These are phyloP conservation scores for Craterostigma plantagineum DNA, from an alignment of 257 asterid species.

Conservation along the genomic window DNA sequence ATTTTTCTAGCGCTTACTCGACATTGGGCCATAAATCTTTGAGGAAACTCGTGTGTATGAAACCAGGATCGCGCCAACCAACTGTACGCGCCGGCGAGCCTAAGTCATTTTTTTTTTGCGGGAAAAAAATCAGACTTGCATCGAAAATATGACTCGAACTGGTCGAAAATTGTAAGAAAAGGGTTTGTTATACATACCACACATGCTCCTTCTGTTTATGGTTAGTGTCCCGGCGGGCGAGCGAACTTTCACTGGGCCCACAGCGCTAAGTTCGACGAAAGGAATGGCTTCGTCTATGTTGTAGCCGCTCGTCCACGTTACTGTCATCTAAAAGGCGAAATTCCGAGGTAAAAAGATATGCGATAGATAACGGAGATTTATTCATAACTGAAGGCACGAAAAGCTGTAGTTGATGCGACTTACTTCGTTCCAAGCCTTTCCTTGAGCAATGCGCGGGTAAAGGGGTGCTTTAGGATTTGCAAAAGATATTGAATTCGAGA, in stretches of 20 bases:
- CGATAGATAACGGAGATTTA: too few relatives aligned
- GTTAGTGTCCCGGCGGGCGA: slow-evolving; percentile 75
- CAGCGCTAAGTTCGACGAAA: slow-evolving; percentile 47
- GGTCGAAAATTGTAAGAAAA: not conserved
- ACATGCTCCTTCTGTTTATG: slow-evolving; percentile 55
- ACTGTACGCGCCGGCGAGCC: slow-evolving; percentile 94
- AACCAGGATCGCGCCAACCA: slow-evolving; percentile 98
- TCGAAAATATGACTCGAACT: too few relatives aligned
- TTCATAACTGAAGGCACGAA: too few relatives aligned
- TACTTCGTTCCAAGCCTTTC: slow-evolving; percentile 90
- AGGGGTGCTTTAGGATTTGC: slow-evolving; percentile 78
- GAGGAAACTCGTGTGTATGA: slow-evolving; percentile 78
- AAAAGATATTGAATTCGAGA: slow-evolving; percentile 68
- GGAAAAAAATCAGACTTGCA: slow-evolving; percentile 2
- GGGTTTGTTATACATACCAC: slow-evolving; percentile 33
- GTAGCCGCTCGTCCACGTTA: slow-evolving; percentile 94
- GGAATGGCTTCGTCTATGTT: slow-evolving; percentile 58
- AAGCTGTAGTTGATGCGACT: slow-evolving; percentile 12
- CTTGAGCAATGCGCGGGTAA: slow-evolving; percentile 92
- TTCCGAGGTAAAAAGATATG: not conserved
- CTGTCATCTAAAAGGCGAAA: slow-evolving; percentile 48
- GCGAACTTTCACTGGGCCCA: slow-evolving; percentile 19
- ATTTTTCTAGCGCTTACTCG: slow-evolving; percentile 15
- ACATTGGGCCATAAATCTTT: slow-evolving; percentile 78
- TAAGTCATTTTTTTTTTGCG: slow-evolving; percentile 11